Evolutionary conservation across 306 rosid genomes (phyloP).

Genomic region (Cucurbita ficifolia): DNA sequence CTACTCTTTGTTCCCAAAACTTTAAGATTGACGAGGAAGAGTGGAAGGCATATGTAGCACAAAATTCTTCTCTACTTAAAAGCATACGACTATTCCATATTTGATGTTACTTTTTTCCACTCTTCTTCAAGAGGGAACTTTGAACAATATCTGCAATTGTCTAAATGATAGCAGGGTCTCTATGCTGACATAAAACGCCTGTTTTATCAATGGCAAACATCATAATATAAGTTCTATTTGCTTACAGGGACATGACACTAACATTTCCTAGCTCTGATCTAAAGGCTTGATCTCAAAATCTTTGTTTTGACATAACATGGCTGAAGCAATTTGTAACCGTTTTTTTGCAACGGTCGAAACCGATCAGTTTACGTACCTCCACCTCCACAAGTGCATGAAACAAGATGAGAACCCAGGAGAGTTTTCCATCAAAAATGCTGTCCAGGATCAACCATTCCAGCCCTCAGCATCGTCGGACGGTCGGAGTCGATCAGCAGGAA

Average conservation of each 20-base stretch:
- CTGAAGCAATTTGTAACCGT: neutral
- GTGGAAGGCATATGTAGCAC: slow-evolving; percentile 43
- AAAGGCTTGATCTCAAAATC: neutral
- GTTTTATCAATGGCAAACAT: neutral
- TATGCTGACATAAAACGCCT: neutral
- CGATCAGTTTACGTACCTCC: neutral
- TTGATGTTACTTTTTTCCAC: too few species aligned
- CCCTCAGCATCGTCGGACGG: neutral
- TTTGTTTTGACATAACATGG: neutral
- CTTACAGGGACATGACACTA: slow-evolving; percentile 51
- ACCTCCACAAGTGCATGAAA: neutral
- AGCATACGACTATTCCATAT: slow-evolving; percentile 51
- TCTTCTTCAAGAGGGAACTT: too few species aligned
- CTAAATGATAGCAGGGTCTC: neutral
- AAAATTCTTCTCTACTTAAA: slow-evolving; percentile 46
- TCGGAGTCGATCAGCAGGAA: neutral
- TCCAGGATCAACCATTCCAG: neutral
- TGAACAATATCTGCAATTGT: neutral
- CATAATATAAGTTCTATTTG: neutral
- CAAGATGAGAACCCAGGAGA: neutral
- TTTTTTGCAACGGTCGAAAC: neutral
- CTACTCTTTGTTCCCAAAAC: neutral
- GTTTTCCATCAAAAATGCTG: neutral
- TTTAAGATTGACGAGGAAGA: slow-evolving; percentile 46
- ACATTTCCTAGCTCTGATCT: slow-evolving; percentile 37